Conservation (phyloP, 257 asterid genomes). For the Petunia secreta region DNA sequence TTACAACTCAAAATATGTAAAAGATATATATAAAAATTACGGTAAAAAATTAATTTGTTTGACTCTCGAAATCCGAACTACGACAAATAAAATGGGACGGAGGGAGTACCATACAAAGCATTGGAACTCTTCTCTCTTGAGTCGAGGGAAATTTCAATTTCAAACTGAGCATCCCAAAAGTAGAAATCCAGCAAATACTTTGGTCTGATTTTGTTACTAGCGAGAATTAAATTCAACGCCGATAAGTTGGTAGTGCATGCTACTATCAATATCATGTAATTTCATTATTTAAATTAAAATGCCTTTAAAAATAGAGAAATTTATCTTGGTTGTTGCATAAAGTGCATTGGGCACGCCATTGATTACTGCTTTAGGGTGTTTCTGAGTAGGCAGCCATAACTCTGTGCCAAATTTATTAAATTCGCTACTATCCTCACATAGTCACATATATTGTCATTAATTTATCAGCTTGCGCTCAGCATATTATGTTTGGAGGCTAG, state of each 20-base stretch:
- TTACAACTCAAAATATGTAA: no score
- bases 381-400: neutral
- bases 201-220: neutral
- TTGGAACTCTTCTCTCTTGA: neutral
- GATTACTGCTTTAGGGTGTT: no score
- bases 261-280: neutral
- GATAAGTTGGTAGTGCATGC: neutral
- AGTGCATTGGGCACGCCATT: neutral
- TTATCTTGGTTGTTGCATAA: neutral
- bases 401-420: neutral
- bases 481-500: neutral
- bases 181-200: neutral
- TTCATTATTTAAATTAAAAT: no score
- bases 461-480: neutral
- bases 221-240: neutral
- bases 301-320: neutral
- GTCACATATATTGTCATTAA: neutral
- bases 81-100: no score
- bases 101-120: neutral
- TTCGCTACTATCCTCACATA: neutral
- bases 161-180: neutral
- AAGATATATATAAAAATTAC: no score
- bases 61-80: no score
- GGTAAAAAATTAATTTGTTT: no score
- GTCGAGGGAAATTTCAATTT: conserved; percentile 20